These are phyloP conservation scores for Cephaloascus albidus DNA, from an alignment of 805 yeast genomes.

Conservation along the genomic window DNA sequence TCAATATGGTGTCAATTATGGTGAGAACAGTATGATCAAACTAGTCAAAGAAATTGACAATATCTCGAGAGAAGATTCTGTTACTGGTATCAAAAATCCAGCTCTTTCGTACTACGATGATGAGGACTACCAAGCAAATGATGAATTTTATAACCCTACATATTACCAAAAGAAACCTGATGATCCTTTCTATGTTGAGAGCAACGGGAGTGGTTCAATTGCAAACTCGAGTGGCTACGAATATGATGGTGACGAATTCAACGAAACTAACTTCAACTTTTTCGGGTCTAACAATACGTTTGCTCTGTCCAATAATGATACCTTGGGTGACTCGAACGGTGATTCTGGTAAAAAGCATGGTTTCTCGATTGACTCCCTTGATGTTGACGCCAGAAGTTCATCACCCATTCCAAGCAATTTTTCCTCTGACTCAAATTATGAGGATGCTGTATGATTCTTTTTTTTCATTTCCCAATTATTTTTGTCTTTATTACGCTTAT, in stretches of 20 bases:
- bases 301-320: background rate
- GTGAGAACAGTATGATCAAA: constrained; percentile 55
- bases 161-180: background rate
- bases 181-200: background rate
- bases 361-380: background rate
- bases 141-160: background rate
- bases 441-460: background rate
- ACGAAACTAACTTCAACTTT: background rate
- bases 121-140: constrained; percentile 1
- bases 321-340: background rate
- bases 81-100: constrained; percentile 16
- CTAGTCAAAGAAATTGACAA: constrained; percentile 45
- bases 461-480: background rate
- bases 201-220: background rate
- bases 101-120: constrained; percentile 17
- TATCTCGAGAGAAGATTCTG: constrained; percentile 15
- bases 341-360: background rate
- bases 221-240: background rate
- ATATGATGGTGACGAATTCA: background rate
- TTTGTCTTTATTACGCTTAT: no score
- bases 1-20: constrained; percentile 46
- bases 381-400: background rate
- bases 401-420: background rate
- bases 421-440: background rate
- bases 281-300: background rate